Evolutionary conservation across 805 yeast genomes (phyloP), one percentile per base, ranked within the genome.

Genomic region (Suhomyces faveliae): DNA sequence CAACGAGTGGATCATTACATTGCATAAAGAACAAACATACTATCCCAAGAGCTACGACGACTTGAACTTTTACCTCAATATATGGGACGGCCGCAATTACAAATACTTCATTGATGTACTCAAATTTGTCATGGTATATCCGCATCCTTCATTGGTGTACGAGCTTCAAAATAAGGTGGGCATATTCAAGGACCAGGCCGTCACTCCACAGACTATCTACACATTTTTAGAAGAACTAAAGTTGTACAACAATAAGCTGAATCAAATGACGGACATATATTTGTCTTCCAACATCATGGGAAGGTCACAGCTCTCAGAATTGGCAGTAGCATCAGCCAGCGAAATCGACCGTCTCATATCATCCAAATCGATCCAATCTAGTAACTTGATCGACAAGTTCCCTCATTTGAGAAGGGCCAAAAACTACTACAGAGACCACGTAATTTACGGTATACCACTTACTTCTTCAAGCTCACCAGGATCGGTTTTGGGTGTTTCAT

Each of bases 1-100:
- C 51, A 49, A 60, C 43, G 15, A 39, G 20, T 52, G 59, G 55
- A n/a, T 64, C 49, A 22, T 35, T 25, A 9, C 41, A 46, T 47
- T 60, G 59, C 19, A 50, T 45, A 23, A 43, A 40, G 52, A 59
- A 50, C 44, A 54, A 8, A 38, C 35, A 2, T 24, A 43, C 10
- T 21, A 41, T 1, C 46, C 51, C 8, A 58, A 53, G 43, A 51
- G 58, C 1, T 49, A 49, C 25, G 66, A 63, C n/a, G 71, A 65
- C 41, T 29, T 70, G 22, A 57, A 59, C 11, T 38, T 62, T 5
- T 61, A 50, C 35, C 60, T 71, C 45, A 53, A 51, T 21, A 60
- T 70, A 12, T 64, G 71, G 73, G 68, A 63, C 20, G 73, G 70
- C 0, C 48, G 50, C 29, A 57, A 55, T 23, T 62, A 51, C 49